phyloP scores from a whole-genome alignment of 805 yeast genomes.

The Maudiozyma pseudohumilis region DNA sequence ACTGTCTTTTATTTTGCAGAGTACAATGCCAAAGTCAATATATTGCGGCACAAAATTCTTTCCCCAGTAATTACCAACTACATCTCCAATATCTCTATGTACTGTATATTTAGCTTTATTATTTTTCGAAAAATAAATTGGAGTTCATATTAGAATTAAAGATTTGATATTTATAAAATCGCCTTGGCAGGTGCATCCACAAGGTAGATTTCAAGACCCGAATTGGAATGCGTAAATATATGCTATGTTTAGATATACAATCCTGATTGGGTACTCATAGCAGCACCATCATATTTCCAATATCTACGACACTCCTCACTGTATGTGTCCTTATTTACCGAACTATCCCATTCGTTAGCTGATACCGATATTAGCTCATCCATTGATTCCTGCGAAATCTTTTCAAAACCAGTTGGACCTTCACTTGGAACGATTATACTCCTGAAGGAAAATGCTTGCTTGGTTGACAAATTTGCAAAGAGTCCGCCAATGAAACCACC shows the following conservation, averaged over 20 bases:
- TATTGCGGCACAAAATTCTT: no score
- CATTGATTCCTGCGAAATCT: slow-evolving; percentile 29
- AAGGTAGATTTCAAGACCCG: not conserved
- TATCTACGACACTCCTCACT: slow-evolving; percentile 20
- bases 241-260: slow-evolving; percentile 16
- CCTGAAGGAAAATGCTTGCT: slow-evolving; percentile 7
- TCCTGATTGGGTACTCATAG: slow-evolving; percentile 26
- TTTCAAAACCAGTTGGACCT: slow-evolving; percentile 54
- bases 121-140: slow-evolving; percentile 2
- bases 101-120: slow-evolving; percentile 24
- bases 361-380: slow-evolving; percentile 20
- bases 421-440: slow-evolving; percentile 38
- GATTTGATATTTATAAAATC: no score
- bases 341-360: slow-evolving; percentile 8
- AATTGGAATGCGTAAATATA: no score
- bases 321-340: slow-evolving; percentile 9
- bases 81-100: slow-evolving; percentile 13
- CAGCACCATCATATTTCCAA: slow-evolving; percentile 25
- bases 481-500: slow-evolving; percentile 47
- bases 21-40: no score
- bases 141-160: slow-evolving; percentile 2
- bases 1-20: no score
- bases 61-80: no score
- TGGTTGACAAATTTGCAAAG: slow-evolving; percentile 23
- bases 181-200: no score